phyloP scores from a whole-genome alignment of 306 rosid genomes.

The Vigna radiata region DNA sequence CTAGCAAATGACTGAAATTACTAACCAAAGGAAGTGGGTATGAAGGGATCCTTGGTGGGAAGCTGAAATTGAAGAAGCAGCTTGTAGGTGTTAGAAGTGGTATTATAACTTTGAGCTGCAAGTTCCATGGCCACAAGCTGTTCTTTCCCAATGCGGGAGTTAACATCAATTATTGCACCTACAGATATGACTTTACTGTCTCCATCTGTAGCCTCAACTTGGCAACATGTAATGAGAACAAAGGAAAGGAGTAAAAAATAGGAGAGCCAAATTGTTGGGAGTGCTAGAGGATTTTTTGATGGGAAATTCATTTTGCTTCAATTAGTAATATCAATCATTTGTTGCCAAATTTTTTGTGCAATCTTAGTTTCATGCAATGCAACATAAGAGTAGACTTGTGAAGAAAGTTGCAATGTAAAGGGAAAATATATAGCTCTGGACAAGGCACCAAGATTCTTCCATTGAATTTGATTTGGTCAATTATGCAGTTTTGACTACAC shows the following conservation, averaged over 20 bases:
- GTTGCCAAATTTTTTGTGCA: not conserved
- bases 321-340: not conserved
- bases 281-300: not conserved
- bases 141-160: slow-evolving; percentile 59
- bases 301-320: slow-evolving; percentile 42
- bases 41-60: slow-evolving; percentile 36
- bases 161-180: slow-evolving; percentile 52
- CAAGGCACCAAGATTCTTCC: slow-evolving; percentile 33
- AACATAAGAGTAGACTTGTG: not conserved
- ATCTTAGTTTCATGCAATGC: slow-evolving; percentile 19
- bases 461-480: slow-evolving; percentile 37
- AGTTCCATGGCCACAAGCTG: slow-evolving; percentile 59
- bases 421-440: not conserved
- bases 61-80: slow-evolving; percentile 45
- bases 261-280: slow-evolving; percentile 27
- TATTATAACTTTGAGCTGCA: slow-evolving; percentile 52
- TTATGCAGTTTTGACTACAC: slow-evolving; percentile 29
- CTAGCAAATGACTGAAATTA: slow-evolving; percentile 3
- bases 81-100: slow-evolving; percentile 40
- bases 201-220: slow-evolving; percentile 29
- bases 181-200: slow-evolving; percentile 40
- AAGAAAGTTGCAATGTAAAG: not conserved
- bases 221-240: slow-evolving; percentile 23
- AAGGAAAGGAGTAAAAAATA: slow-evolving; percentile 30
- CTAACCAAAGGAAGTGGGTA: slow-evolving; percentile 49